Percentiles rank a stretch among this genome's conserved stretches.
Evolutionary conservation across 2,329 filamentous ascomycete genomes (phyloP).

Genomic region (Penicillium digitatum): DNA sequence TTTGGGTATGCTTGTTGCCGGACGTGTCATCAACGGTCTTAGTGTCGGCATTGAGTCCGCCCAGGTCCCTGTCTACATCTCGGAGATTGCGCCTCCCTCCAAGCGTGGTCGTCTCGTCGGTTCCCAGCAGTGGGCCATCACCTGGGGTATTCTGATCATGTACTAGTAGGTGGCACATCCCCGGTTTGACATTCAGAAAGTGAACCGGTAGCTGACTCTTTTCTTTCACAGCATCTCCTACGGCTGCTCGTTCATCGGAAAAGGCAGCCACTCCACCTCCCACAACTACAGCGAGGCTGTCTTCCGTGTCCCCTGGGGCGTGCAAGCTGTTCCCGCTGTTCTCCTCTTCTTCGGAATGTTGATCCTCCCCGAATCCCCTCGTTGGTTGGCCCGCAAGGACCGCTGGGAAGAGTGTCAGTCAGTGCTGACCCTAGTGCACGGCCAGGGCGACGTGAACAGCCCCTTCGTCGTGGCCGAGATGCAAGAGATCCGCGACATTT

Average conservation of each 20-base stretch:
- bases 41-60: constrained; percentile 70
- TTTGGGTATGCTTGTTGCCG: constrained; percentile 65
- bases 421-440: constrained; percentile 57
- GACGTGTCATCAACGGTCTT: constrained; percentile 66
- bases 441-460: constrained; percentile 60
- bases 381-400: constrained; percentile 61
- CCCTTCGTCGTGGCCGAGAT: constrained; percentile 66
- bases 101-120: constrained; percentile 63
- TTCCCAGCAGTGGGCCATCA: constrained; percentile 72
- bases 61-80: constrained; percentile 67
- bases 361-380: constrained; percentile 54
- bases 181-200: constrained; percentile 39
- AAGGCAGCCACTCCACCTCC: constrained; percentile 25
- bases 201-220: neutral
- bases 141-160: constrained; percentile 67
- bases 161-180: constrained; percentile 61
- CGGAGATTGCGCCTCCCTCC: constrained; percentile 58
- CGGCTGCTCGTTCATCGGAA: constrained; percentile 8
- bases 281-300: constrained; percentile 44
- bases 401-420: constrained; percentile 53
- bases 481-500: constrained; percentile 67
- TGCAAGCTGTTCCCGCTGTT: constrained; percentile 60
- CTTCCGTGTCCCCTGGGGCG: constrained; percentile 62
- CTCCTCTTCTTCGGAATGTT: constrained; percentile 55
- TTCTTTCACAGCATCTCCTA: constrained; percentile 41